A percentile compares a stretch with the other conserved stretches of the same genome.
Evolutionary conservation across 371 early-diverging fungal species (phyloP).

Genomic region (Entomophthora muscae): DNA sequence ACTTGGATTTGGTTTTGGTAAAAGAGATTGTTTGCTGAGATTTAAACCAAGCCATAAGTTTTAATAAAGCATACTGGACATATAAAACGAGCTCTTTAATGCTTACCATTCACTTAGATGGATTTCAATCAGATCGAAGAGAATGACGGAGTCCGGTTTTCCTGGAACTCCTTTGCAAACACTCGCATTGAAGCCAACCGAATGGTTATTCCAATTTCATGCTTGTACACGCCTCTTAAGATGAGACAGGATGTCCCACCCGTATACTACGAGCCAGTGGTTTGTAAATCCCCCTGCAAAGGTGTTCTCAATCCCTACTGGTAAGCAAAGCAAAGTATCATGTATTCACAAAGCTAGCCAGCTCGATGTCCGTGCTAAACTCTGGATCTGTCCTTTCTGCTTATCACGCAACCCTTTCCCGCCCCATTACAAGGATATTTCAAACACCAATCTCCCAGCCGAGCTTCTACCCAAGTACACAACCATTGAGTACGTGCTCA

Average conservation of each 20-base stretch:
- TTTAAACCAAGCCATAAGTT: too few relatives aligned
- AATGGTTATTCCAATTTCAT: constrained; percentile 91
- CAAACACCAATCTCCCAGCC: constrained; percentile 87
- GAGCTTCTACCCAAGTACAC: constrained; percentile 89
- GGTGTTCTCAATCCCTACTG: constrained; percentile 97
- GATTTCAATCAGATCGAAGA: constrained; percentile 80
- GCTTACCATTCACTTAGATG: constrained; percentile 31
- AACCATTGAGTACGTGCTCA: constrained; percentile 95
- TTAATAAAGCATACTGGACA: too few relatives aligned
- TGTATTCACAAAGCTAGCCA: constrained; percentile 31
- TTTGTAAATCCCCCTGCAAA: constrained; percentile 90
- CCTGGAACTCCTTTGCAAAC: constrained; percentile 98
- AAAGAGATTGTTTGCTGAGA: too few relatives aligned
- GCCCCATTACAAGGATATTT: constrained; percentile 96
- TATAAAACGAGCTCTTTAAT: too few relatives aligned
- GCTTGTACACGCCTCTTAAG: constrained; percentile 94
- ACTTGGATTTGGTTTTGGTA: too few relatives aligned
- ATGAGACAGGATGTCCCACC: constrained; percentile 70
- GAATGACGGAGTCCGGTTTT: constrained; percentile 88
- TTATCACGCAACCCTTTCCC: constrained; percentile 94
- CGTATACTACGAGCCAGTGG: constrained; percentile 92
- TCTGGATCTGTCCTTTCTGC: constrained; percentile 99
- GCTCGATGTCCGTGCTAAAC: constrained; percentile 81
- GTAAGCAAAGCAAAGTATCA: constrained; percentile 20
- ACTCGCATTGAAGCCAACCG: constrained; percentile 85